Conservation (phyloP, 441 rosid species). For the Monsonia emarginata region DNA sequence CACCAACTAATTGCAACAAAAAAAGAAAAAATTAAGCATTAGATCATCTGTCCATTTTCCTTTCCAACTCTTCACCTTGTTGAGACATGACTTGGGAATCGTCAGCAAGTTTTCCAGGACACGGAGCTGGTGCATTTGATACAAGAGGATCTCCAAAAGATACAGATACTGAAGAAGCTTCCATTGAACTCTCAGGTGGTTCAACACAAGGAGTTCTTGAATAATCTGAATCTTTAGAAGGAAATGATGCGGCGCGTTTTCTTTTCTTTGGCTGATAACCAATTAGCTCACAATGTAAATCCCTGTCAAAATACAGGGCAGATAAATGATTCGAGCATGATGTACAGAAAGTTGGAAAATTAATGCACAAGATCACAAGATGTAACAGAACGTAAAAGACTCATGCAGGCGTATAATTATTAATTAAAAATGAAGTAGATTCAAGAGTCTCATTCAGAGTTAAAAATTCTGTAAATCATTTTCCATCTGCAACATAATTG, state of each 20-base stretch:
- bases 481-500: neutral
- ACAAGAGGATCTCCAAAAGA: neutral
- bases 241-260: neutral
- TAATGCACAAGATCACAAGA: constrained; percentile 1
- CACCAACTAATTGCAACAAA: neutral
- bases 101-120: constrained; percentile 3
- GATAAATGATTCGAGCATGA: neutral
- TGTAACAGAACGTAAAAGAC: neutral
- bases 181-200: neutral
- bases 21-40: neutral
- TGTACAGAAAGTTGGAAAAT: neutral
- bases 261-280: constrained; percentile 2
- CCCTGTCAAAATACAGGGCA: constrained; percentile 8
- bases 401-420: neutral
- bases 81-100: neutral
- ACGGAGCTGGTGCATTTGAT: neutral
- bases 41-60: neutral
- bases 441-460: neutral
- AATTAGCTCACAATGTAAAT: constrained; percentile 8
- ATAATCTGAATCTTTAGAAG: neutral
- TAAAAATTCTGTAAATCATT: neutral
- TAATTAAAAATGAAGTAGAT: neutral
- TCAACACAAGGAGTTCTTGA: neutral
- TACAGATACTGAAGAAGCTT: neutral
- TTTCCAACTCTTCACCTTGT: constrained; percentile 5